Evolutionary conservation across 169 alveolate genomes (phyloP).

Genomic region (Neospora caninum): DNA sequence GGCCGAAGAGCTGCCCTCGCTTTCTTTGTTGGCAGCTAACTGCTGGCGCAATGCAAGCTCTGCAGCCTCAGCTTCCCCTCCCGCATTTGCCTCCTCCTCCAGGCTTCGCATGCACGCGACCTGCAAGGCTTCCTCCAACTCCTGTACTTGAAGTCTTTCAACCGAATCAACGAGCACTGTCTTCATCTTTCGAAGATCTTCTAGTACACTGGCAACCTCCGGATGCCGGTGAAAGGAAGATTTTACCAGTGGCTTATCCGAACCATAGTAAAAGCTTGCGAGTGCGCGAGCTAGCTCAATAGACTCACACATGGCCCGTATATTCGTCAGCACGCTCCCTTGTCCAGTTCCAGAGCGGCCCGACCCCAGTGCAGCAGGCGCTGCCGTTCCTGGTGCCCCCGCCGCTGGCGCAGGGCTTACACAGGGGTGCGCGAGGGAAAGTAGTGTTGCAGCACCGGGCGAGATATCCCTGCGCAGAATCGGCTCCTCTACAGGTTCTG

Average conservation of each 20-base stretch:
- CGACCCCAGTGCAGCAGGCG: background rate
- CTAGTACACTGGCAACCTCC: background rate
- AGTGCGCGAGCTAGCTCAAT: slow-evolving; percentile 31
- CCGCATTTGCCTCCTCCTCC: slow-evolving; percentile 21
- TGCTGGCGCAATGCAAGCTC: background rate
- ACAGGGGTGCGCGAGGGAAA: background rate
- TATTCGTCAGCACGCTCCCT: background rate
- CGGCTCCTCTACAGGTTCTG: background rate
- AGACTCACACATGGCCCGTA: background rate
- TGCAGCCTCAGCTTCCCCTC: slow-evolving; percentile 21
- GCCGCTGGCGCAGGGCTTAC: background rate
- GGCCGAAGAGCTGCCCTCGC: slow-evolving; percentile 26
- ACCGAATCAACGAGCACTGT: background rate
- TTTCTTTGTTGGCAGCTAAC: background rate
- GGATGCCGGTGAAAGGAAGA: background rate
- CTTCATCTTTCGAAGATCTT: background rate
- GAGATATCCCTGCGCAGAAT: background rate
- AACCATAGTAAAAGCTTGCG: background rate
- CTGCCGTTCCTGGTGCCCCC: background rate
- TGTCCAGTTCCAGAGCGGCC: background rate
- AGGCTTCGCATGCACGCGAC: slow-evolving; percentile 34
- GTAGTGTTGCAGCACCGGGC: background rate
- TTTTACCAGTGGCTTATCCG: background rate
- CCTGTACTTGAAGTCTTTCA: slow-evolving; percentile 15
- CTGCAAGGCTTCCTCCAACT: slow-evolving; percentile 28